phyloP scores from a whole-genome alignment of 805 yeast genomes.

The Wickerhamomyces chaumierensis region DNA sequence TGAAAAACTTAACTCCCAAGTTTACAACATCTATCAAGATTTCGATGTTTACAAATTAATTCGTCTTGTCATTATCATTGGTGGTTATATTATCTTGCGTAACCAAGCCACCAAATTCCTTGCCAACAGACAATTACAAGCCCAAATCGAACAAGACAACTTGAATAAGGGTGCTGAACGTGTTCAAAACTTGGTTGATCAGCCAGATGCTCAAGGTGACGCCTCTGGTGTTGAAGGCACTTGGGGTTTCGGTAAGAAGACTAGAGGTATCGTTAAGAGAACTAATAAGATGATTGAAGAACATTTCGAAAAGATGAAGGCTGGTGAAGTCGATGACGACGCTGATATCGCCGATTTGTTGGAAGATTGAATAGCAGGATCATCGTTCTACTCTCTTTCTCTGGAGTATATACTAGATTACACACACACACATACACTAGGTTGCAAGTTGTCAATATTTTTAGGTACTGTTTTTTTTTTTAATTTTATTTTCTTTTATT shows the following conservation, averaged over 20 bases:
- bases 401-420: too few species aligned
- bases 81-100: slow-evolving; percentile 53
- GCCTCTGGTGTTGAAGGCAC: slow-evolving; percentile 28
- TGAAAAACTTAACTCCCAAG: too few species aligned
- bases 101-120: slow-evolving; percentile 45
- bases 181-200: slow-evolving; percentile 22
- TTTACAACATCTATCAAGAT: slow-evolving; percentile 7
- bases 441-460: too few species aligned
- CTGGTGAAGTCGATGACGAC: slow-evolving; percentile 41
- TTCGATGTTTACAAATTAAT: slow-evolving; percentile 36
- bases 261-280: slow-evolving; percentile 46
- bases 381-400: neutral
- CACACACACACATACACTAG: too few species aligned
- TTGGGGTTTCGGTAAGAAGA: slow-evolving; percentile 77
- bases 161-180: slow-evolving; percentile 26
- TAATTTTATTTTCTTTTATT: too few species aligned
- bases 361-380: slow-evolving; percentile 28
- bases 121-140: slow-evolving; percentile 41
- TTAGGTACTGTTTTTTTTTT: too few species aligned
- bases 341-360: slow-evolving; percentile 60
- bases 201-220: slow-evolving; percentile 26
- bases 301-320: slow-evolving; percentile 31
- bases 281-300: slow-evolving; percentile 46
- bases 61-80: slow-evolving; percentile 39
- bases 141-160: slow-evolving; percentile 39